phyloP scores from a whole-genome alignment of 2,329 filamentous ascomycete genomes.

The Pseudopithomyces chartarum region DNA sequence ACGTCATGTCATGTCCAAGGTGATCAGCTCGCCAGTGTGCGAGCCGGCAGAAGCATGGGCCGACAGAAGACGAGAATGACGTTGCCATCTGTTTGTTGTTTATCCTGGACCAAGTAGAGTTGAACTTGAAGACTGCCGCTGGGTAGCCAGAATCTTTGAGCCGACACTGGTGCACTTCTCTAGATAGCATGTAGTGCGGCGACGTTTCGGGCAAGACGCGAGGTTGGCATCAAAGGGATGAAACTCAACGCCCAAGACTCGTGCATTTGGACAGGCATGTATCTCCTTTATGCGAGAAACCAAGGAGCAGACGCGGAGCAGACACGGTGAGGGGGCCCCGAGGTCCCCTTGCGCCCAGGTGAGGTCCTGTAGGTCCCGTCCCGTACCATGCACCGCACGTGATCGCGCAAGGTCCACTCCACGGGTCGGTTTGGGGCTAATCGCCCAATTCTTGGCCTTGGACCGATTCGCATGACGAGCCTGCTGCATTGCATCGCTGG shows the following conservation, averaged over 20 bases:
- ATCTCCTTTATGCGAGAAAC: constrained; percentile 7
- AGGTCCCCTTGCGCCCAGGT: too few species aligned
- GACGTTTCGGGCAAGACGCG: neutral
- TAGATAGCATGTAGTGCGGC: neutral
- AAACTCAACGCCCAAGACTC: neutral
- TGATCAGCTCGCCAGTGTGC: too few species aligned
- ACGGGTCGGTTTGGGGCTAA: neutral
- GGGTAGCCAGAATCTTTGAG: too few species aligned
- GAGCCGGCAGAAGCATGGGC: too few species aligned
- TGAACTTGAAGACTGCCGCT: too few species aligned
- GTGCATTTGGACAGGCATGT: neutral
- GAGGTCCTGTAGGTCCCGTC: neutral
- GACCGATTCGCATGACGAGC: constrained; percentile 5
- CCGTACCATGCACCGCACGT: constrained; percentile 1
- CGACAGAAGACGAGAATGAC: too few species aligned
- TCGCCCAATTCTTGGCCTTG: constrained; percentile 2
- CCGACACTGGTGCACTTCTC: too few species aligned
- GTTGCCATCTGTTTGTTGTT: too few species aligned
- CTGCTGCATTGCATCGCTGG: neutral
- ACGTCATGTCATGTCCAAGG: too few species aligned
- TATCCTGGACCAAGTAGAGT: too few species aligned
- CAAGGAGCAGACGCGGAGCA: neutral
- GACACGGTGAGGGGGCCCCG: neutral
- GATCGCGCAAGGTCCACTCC: neutral
- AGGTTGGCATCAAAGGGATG: neutral